phyloP scores from a whole-genome alignment of 2,329 filamentous ascomycete species.

The Fusarium praegraminearum region DNA sequence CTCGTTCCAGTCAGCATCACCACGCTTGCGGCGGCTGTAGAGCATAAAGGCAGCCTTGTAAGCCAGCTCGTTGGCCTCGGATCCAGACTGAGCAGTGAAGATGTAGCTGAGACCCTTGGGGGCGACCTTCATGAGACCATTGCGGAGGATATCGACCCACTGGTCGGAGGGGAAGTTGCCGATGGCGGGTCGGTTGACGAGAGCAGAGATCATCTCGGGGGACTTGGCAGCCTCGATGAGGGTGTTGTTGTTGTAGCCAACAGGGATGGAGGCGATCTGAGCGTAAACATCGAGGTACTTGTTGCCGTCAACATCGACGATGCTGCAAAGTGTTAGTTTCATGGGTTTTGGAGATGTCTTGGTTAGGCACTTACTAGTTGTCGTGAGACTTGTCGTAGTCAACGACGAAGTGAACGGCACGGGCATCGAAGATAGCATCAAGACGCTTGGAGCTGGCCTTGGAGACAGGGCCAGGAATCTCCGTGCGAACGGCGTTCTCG shows the following conservation, averaged over 20 bases:
- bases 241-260: conserved; percentile 83
- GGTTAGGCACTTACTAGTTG: conserved; percentile 56
- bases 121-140: conserved; percentile 77
- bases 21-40: conserved; percentile 77
- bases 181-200: conserved; percentile 83
- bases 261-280: conserved; percentile 85
- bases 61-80: conserved; percentile 85
- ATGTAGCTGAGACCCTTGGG: conserved; percentile 82
- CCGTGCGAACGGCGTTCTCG: conserved; percentile 52
- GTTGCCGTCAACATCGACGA: conserved; percentile 64
- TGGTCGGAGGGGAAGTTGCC: conserved; percentile 84
- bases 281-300: conserved; percentile 70
- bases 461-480: conserved; percentile 56
- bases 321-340: conserved; percentile 45
- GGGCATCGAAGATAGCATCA: conserved; percentile 63
- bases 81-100: conserved; percentile 83
- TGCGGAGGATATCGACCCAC: conserved; percentile 78
- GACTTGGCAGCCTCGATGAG: conserved; percentile 74
- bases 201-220: conserved; percentile 76
- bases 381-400: conserved; percentile 65
- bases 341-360: background rate
- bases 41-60: conserved; percentile 92
- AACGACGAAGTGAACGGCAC: conserved; percentile 65
- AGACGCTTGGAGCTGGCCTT: conserved; percentile 57
- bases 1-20: conserved; percentile 76